A percentile compares a stretch with the other conserved stretches of the same genome.
These are phyloP conservation scores for Pyrenochaeta sp. DNA, from an alignment of 2,329 filamentous ascomycete genomes.

Conservation along the genomic window DNA sequence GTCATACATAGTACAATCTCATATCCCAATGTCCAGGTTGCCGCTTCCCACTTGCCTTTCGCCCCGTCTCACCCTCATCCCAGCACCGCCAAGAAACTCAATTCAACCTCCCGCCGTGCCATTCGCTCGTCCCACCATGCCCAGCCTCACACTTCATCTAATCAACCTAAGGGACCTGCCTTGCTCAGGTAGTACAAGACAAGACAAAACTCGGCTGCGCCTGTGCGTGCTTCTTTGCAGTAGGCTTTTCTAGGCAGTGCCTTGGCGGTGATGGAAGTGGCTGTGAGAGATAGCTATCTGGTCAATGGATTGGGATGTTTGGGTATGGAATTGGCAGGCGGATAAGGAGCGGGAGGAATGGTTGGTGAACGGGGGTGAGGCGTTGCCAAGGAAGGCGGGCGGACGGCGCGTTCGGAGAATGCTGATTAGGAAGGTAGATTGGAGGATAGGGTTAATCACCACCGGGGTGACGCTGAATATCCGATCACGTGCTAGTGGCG, in stretches of 20 bases:
- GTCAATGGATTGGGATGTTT: constrained; percentile 6
- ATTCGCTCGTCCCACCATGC: background rate
- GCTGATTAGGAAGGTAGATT: constrained; percentile 3
- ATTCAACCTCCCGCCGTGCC: background rate
- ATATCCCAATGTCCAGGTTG: background rate
- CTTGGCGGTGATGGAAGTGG: constrained; percentile 25
- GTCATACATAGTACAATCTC: background rate
- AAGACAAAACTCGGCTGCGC: constrained; percentile 2
- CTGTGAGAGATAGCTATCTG: background rate
- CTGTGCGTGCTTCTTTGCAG: constrained; percentile 11
- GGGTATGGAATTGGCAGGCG: constrained; percentile 3
- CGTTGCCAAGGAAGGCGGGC: background rate
- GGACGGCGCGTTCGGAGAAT: background rate
- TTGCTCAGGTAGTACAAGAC: background rate
- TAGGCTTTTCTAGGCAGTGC: constrained; percentile 19
- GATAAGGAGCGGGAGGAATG: background rate
- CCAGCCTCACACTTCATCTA: background rate
- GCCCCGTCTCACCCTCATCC: background rate
- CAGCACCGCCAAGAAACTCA: background rate
- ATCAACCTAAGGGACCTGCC: background rate
- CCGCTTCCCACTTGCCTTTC: background rate
- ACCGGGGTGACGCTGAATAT: background rate
- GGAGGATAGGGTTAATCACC: background rate
- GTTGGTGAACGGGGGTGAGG: background rate
- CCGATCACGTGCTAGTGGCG: background rate